These are phyloP conservation scores for Tothia fuscella DNA, from an alignment of 2,329 filamentous ascomycete species.

Conservation along the genomic window DNA sequence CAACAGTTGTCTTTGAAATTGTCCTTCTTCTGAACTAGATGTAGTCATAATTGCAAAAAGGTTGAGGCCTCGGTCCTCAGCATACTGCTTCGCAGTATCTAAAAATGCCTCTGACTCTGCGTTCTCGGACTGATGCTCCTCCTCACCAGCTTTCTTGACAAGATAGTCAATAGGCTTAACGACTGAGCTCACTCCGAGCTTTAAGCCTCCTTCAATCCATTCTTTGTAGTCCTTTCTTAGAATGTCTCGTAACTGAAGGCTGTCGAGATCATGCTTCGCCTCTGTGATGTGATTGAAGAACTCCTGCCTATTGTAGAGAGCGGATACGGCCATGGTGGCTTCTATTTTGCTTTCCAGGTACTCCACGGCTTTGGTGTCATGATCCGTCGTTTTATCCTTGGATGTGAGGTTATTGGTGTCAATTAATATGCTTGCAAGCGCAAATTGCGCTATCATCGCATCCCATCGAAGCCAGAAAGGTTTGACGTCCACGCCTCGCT, in stretches of 20 bases:
- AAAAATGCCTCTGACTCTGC: conserved; percentile 33
- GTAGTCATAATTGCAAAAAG: conserved; percentile 59
- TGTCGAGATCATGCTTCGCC: conserved; percentile 57
- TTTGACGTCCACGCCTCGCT: conserved; percentile 22
- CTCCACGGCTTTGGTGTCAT: conserved; percentile 46
- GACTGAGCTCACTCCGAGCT: conserved; percentile 55
- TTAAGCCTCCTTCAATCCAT: conserved; percentile 47
- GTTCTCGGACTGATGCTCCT: conserved; percentile 15
- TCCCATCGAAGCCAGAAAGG: conserved; percentile 33
- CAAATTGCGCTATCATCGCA: conserved; percentile 50
- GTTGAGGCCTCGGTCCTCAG: conserved; percentile 46
- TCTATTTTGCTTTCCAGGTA: conserved; percentile 47
- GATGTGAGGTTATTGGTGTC: conserved; percentile 53
- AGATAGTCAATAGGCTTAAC: conserved; percentile 53
- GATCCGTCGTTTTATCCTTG: conserved; percentile 49
- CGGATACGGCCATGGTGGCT: conserved; percentile 21
- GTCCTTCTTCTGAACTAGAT: conserved; percentile 37
- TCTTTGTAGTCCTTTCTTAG: conserved; percentile 77
- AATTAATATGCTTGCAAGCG: conserved; percentile 58
- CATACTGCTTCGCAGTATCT: conserved; percentile 39
- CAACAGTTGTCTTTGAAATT: conserved; percentile 55
- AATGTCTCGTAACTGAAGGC: conserved; percentile 51
- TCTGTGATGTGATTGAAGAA: conserved; percentile 49
- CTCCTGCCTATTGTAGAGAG: conserved; percentile 37
- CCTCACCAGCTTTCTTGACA: conserved; percentile 38